Base-by-base conservation (phyloP, 2,329 filamentous ascomycete genomes). In the Aspergillus ochraceoroseus region DNA sequence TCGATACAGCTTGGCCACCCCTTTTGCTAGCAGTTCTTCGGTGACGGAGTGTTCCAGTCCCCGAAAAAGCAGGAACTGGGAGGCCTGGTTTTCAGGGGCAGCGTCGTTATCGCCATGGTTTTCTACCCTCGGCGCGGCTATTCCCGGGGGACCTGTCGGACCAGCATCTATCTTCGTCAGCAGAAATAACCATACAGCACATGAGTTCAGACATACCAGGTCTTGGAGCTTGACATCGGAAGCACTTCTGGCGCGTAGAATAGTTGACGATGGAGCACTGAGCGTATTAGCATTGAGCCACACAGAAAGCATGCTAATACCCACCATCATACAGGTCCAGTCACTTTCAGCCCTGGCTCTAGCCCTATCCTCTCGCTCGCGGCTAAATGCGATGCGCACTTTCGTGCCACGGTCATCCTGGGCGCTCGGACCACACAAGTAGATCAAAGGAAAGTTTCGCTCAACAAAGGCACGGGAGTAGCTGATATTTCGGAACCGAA, bases 21-120 rank as follows among this genome's bases (percentile, higher is more conserved):
- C 86, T 41, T 78, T 80, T 1, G 82, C 82, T 7, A 94, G 70
- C 32, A 85, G 69, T 40, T 84, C 79, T 62, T 90, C 86, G 5
- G 75, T 83, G 4, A 87, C 78, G 9, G 82, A 81, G 0, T 76
- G 66, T 20, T 86, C 79, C 5, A 94, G 67, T 5, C 82, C 82
- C 44, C 85, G 80, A 15, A 92, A 71, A 3, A 92, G 77, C 13
- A 92, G 67, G 50, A 89, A 87, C 51, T 88, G 85, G 1, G 85
- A 87, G 1, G 82, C 76, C 0, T 74, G 81, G 14, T 66, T 70
- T 37, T 77, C 71, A 4, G 72, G 67, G 1, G 72, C 71, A 2
- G 66, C 71, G 58, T 77, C 74, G 47, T 74, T 76, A 43, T 77
- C 74, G 15, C 74, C 74, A 39, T 67, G 70, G 23, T 76, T 76